phyloP scores from a whole-genome alignment of 371 early-diverging fungal species.

The Mucor sp. region DNA sequence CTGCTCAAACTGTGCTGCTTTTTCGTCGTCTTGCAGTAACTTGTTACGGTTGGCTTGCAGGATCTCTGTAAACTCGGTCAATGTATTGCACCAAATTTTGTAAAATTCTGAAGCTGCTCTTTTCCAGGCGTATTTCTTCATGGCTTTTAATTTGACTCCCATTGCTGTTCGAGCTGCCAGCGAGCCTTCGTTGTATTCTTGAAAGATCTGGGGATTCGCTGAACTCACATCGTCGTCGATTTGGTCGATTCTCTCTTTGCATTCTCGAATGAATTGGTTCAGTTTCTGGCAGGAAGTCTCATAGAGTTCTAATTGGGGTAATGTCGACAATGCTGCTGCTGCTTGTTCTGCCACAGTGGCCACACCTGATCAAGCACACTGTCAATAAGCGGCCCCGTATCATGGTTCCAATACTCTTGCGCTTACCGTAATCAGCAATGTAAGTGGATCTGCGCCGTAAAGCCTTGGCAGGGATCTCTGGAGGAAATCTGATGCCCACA shows the following conservation, averaged over 20 bases:
- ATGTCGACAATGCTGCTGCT: neutral
- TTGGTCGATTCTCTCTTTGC: neutral
- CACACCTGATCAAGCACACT: neutral
- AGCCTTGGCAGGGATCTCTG: neutral
- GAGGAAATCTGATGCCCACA: neutral
- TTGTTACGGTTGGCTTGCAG: neutral
- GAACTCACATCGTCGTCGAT: conserved; percentile 5
- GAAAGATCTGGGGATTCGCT: conserved; percentile 10
- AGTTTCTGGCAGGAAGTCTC: conserved; percentile 5
- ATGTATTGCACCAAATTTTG: neutral
- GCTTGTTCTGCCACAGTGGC: conserved; percentile 2
- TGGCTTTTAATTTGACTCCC: neutral
- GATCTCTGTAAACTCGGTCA: neutral
- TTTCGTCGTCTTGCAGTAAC: neutral
- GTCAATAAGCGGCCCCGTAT: neutral
- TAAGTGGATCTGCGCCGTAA: neutral
- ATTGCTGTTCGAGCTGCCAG: neutral
- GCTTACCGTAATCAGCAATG: neutral
- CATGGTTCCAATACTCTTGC: too few relatives aligned
- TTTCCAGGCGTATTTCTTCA: conserved; percentile 3
- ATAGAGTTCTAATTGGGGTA: conserved; percentile 11
- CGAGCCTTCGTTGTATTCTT: conserved; percentile 3
- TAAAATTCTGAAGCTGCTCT: neutral
- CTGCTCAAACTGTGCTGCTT: neutral
- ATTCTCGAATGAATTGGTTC: neutral